Evolutionary conservation across 371 early-diverging fungal genomes (phyloP), one percentile per base, ranked within the genome.

Genomic region (Mortierella polycephala): DNA sequence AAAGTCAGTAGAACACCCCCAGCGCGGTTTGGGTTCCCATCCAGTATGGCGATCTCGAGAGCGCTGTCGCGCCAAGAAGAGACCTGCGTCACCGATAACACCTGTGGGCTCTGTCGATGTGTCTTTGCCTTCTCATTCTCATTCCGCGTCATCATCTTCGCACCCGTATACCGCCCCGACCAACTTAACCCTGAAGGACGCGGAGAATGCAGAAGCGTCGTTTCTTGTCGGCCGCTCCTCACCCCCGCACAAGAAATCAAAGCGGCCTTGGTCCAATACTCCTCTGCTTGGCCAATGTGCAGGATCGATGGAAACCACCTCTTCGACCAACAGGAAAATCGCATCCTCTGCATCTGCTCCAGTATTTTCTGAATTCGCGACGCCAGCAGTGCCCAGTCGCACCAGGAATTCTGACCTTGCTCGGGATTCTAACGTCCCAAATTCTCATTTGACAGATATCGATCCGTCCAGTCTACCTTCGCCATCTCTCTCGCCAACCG

Each of bases 391-490:
- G 13, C 74, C 79, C 2, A 47, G 52, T 50, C 71, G 73, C 11
- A 53, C 73, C 6, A 50, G 72, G 30, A 58, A 56, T 60, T 16
- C 60, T 51, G 65, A 75, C 46, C 71, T 64, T 47, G 57, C 71
- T 14, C 58, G 65, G 57, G 63, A 80, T 49, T 60, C 47, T 50
- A 39, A 68, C 59, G 30, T 58, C 56, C 63, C 72, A 37, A 64
- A 66, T n/a, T 65, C 70, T 46, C 69, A 65, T 1, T 61, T 82
- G 42, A 65, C 74, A n/a, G 71, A 70, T 14, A 60, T 80, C 41
- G 82, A 83, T 18, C 80, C 83, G 1, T 66, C 81, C 30, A 75
- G 80, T 20, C 75, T 85, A 14, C 85, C 85, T 16, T 83, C 85
- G 20, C 85, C 85, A 1, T 81, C 85, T 11, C 67, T 83, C 13